Conservation (phyloP, 2,329 filamentous ascomycete species). For the Cordyceps fumosorosea region DNA sequence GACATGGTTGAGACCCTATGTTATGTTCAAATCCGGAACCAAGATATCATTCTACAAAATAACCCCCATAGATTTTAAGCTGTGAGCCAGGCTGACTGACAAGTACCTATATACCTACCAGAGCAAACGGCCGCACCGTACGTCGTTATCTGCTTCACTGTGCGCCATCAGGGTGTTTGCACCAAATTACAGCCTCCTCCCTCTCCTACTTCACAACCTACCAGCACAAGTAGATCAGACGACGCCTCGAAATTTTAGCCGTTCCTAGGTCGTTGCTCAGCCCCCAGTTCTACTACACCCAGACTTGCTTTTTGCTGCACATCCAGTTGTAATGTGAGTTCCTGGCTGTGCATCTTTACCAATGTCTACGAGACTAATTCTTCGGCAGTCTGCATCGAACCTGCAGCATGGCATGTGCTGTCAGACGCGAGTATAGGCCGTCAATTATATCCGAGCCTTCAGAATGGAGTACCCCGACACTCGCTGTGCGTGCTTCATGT, state of each 20-base stretch:
- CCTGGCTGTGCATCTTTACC: not conserved
- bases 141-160: not conserved
- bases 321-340: not conserved
- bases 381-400: not conserved
- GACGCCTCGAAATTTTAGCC: not conserved
- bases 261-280: not conserved
- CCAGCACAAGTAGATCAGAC: conserved; percentile 1
- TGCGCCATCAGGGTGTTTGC: conserved; percentile 5
- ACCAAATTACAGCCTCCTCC: not conserved
- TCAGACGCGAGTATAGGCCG: not conserved
- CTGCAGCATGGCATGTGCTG: not conserved
- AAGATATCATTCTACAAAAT: too few relatives aligned
- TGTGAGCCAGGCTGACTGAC: not conserved
- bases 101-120: not conserved
- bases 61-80: too few relatives aligned
- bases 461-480: not conserved
- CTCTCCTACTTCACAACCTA: too few relatives aligned
- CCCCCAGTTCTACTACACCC: not conserved
- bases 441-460: not conserved
- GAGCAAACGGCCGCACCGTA: not conserved
- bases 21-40: too few relatives aligned
- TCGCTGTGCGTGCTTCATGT: not conserved
- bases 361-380: not conserved
- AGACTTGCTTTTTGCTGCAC: not conserved
- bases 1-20: too few relatives aligned